A percentile compares a stretch with the other conserved stretches of the same genome.
phyloP scores from a whole-genome alignment of 2,329 filamentous ascomycete species.

The Colletotrichum lindemuthianum region DNA sequence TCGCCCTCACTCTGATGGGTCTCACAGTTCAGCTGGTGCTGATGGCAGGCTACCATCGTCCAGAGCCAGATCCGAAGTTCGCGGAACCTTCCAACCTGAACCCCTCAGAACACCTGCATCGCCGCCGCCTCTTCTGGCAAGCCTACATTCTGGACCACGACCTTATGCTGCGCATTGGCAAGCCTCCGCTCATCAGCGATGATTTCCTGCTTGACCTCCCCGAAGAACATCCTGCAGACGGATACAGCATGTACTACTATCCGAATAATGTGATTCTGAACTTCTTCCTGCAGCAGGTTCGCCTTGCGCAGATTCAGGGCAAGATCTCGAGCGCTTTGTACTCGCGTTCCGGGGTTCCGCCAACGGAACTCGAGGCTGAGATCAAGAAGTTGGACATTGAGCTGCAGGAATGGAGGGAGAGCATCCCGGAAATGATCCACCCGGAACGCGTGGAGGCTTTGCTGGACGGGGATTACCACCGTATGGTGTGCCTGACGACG shows the following conservation, averaged over 20 bases:
- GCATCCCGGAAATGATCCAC: conserved; percentile 31
- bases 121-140: conserved; percentile 25
- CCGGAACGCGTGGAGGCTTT: conserved; percentile 25
- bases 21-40: conserved; percentile 18
- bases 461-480: conserved; percentile 25
- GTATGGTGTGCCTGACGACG: conserved; percentile 22
- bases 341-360: conserved; percentile 7
- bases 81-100: neutral
- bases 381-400: conserved; percentile 26
- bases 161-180: conserved; percentile 25
- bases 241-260: conserved; percentile 29
- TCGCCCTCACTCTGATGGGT: conserved; percentile 14
- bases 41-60: conserved; percentile 28
- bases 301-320: conserved; percentile 28
- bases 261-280: conserved; percentile 26
- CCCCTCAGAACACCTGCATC: conserved; percentile 10
- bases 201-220: conserved; percentile 31
- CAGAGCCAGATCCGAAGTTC: neutral
- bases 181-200: conserved; percentile 29
- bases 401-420: conserved; percentile 31
- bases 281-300: conserved; percentile 30
- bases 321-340: conserved; percentile 20
- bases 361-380: conserved; percentile 28
- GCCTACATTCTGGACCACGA: conserved; percentile 30
- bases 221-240: conserved; percentile 29